Conservation (phyloP, 768 basidiomycete genomes). For the Polyporus arcularius region DNA sequence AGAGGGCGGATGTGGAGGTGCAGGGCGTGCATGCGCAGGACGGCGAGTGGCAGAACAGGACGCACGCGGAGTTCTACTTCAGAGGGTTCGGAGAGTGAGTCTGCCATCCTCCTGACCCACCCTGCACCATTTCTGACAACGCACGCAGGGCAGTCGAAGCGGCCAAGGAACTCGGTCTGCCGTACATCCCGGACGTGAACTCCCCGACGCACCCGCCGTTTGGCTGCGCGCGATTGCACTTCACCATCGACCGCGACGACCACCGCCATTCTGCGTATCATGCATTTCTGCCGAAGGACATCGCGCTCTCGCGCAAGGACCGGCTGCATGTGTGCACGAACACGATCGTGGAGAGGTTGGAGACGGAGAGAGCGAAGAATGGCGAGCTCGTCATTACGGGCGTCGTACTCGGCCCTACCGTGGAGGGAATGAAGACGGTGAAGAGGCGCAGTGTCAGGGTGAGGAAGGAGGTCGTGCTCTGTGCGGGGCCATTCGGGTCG, state of each 20-base stretch:
- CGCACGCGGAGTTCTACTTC: constrained; percentile 15
- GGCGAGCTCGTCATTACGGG: constrained; percentile 12
- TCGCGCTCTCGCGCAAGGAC: constrained; percentile 7
- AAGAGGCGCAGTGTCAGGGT: constrained; percentile 8
- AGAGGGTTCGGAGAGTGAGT: constrained; percentile 13
- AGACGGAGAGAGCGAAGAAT: constrained; percentile 4
- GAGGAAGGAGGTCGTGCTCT: constrained; percentile 25
- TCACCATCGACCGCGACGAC: constrained; percentile 24
- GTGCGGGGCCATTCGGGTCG: constrained; percentile 28
- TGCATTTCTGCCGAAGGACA: constrained; percentile 22
- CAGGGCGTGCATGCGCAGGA: constrained; percentile 11
- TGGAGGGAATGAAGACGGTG: neutral
- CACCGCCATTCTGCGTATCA: constrained; percentile 23
- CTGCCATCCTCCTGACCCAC: neutral
- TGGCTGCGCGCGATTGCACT: constrained; percentile 21
- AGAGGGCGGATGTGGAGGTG: constrained; percentile 21
- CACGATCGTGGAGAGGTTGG: constrained; percentile 19
- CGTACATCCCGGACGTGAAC: constrained; percentile 25
- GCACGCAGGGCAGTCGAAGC: constrained; percentile 15
- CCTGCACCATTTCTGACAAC: neutral
- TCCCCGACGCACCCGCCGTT: constrained; percentile 22
- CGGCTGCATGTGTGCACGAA: constrained; percentile 24
- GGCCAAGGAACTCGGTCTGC: constrained; percentile 22
- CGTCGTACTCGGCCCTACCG: constrained; percentile 11
- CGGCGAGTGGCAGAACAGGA: constrained; percentile 18